Evolutionary conservation across 1,284 basidiomycete genomes (phyloP).

Genomic region (Sanguinoderma infundibulare): DNA sequence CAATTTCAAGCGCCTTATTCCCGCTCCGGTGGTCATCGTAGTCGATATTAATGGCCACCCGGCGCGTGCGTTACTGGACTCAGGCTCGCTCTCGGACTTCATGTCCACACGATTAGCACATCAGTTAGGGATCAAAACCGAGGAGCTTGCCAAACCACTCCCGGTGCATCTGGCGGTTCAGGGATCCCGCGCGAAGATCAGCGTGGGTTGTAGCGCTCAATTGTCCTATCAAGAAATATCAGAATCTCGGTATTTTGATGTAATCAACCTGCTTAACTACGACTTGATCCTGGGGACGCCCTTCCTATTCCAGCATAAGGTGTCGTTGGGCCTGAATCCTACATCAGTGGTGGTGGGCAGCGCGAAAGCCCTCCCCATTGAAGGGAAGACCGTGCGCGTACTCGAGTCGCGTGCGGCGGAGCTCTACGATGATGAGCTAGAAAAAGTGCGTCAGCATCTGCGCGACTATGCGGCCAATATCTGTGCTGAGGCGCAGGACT

Average conservation of each 20-base stretch:
- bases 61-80: conserved; percentile 7
- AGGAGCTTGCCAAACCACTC: conserved; percentile 10
- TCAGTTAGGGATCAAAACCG: neutral
- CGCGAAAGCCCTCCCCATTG: conserved; percentile 11
- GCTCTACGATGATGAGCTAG: conserved; percentile 16
- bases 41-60: conserved; percentile 9
- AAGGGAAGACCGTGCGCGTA: conserved; percentile 11
- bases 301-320: conserved; percentile 30
- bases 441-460: conserved; percentile 14
- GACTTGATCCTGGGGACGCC: conserved; percentile 33
- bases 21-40: neutral
- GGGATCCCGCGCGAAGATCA: conserved; percentile 11
- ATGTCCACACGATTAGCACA: conserved; percentile 7
- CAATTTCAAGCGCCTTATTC: too few species aligned
- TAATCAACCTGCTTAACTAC: conserved; percentile 31
- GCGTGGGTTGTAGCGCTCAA: too few species aligned
- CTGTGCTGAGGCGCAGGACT: too few species aligned
- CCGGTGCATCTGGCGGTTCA: conserved; percentile 14
- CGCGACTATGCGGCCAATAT: conserved; percentile 26
- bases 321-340: conserved; percentile 27
- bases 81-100: conserved; percentile 12
- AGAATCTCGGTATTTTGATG: conserved; percentile 32
- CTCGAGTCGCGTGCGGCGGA: conserved; percentile 22
- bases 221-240: too few species aligned
- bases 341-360: conserved; percentile 22